Evolutionary conservation across 2,329 filamentous ascomycete species (phyloP).

Genomic region (Venturia oleaginea): DNA sequence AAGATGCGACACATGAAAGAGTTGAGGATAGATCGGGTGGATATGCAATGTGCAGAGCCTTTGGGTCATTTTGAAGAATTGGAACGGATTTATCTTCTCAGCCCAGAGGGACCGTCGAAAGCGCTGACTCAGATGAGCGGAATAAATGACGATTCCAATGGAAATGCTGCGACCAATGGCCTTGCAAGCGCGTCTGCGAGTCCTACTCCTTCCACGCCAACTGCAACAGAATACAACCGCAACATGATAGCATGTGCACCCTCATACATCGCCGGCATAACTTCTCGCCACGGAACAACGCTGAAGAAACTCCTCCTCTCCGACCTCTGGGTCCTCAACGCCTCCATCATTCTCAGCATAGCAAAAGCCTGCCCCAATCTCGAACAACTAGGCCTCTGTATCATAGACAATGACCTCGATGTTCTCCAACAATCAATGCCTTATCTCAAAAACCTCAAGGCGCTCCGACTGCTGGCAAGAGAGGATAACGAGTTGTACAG

Average conservation of each 20-base stretch:
- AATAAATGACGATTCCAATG: background rate
- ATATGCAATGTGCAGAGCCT: slow-evolving; percentile 36
- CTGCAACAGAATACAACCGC: slow-evolving; percentile 20
- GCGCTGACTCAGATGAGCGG: slow-evolving; percentile 23
- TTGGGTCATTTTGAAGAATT: slow-evolving; percentile 35
- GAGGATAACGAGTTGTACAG: slow-evolving; percentile 17
- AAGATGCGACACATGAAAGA: slow-evolving; percentile 34
- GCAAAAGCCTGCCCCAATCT: slow-evolving; percentile 47
- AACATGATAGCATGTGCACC: slow-evolving; percentile 29
- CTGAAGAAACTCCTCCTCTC: slow-evolving; percentile 49
- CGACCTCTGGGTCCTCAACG: slow-evolving; percentile 45
- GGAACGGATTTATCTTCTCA: slow-evolving; percentile 46
- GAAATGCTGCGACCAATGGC: background rate
- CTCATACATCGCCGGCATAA: slow-evolving; percentile 43
- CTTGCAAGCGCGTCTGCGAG: slow-evolving; percentile 19
- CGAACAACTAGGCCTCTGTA: slow-evolving; percentile 48
- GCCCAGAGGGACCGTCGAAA: slow-evolving; percentile 25
- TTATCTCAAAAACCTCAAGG: slow-evolving; percentile 31
- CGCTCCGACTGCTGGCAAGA: slow-evolving; percentile 31
- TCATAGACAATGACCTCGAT: slow-evolving; percentile 43
- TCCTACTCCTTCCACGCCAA: slow-evolving; percentile 24
- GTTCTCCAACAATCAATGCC: slow-evolving; percentile 28
- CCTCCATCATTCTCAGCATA: slow-evolving; percentile 40
- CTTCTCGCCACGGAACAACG: slow-evolving; percentile 40
- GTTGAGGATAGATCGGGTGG: slow-evolving; percentile 40